A percentile compares a stretch with the other conserved stretches of the same genome.
Conservation (phyloP, 768 basidiomycete genomes). For the Mycena indigotica region DNA sequence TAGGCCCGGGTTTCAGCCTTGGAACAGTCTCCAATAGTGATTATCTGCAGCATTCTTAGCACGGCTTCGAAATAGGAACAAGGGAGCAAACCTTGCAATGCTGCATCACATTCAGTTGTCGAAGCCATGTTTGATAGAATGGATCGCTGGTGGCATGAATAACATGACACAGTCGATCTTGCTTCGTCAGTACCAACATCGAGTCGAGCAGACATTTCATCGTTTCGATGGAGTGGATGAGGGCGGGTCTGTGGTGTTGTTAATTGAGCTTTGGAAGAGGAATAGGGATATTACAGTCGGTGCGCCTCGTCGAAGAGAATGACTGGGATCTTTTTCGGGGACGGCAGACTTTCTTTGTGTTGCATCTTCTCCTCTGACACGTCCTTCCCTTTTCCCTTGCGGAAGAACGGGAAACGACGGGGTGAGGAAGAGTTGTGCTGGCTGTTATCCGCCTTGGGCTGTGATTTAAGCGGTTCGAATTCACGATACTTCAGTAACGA, state of each 20-base stretch:
- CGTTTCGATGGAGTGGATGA: conserved; percentile 75
- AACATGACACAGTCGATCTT: conserved; percentile 82
- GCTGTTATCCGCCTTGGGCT: background rate
- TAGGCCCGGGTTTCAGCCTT: conserved; percentile 69
- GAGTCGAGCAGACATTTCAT: conserved; percentile 87
- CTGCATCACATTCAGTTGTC: conserved; percentile 78
- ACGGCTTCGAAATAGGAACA: background rate
- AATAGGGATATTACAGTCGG: conserved; percentile 57
- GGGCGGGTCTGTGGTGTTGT: conserved; percentile 53
- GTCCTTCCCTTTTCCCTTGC: conserved; percentile 2
- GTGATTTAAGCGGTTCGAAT: conserved; percentile 42
- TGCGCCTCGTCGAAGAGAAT: conserved; percentile 88
- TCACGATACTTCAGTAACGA: conserved; percentile 74
- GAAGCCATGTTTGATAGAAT: conserved; percentile 82
- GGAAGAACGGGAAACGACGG: conserved; percentile 34
- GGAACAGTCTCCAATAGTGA: conserved; percentile 79
- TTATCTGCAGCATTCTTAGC: conserved; percentile 46
- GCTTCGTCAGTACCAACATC: conserved; percentile 85
- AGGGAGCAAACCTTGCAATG: conserved; percentile 66
- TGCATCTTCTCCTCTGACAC: conserved; percentile 2
- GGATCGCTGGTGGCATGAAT: conserved; percentile 83
- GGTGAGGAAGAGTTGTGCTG: background rate
- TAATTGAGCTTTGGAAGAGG: conserved; percentile 4
- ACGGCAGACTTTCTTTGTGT: conserved; percentile 37
- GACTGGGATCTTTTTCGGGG: conserved; percentile 71